A percentile compares a stretch with the other conserved stretches of the same genome.
Conservation (phyloP, 139 green algal species). For the Coelastrella sp. region DNA sequence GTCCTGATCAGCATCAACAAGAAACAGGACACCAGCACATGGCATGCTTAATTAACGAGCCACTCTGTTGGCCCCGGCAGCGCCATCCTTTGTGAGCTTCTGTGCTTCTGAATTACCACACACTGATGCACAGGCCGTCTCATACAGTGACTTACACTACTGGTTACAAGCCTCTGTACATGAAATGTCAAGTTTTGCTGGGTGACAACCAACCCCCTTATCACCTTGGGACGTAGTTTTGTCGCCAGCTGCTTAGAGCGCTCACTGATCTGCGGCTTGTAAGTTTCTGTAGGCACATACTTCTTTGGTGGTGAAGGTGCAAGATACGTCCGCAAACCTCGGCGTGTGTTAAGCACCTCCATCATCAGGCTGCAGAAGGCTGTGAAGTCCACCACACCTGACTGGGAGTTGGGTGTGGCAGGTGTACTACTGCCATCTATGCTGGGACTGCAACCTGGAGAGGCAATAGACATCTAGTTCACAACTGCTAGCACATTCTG, state of each 20-base stretch:
- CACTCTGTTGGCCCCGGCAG: too few species aligned
- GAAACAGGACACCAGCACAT: too few species aligned
- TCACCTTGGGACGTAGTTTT: constrained; percentile 56
- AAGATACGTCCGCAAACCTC: constrained; percentile 72
- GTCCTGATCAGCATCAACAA: too few species aligned
- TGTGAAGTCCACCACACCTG: constrained; percentile 37
- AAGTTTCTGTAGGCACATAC: constrained; percentile 65
- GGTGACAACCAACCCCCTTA: not conserved
- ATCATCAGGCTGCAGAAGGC: constrained; percentile 74
- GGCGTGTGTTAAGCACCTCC: constrained; percentile 57
- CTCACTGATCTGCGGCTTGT: constrained; percentile 71
- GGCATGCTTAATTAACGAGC: too few species aligned
- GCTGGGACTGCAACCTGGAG: not conserved
- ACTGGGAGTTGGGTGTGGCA: not conserved
- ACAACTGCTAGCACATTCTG: too few species aligned
- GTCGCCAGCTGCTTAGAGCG: constrained; percentile 66
- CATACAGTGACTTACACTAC: too few species aligned
- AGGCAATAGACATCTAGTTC: too few species aligned
- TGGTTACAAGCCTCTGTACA: too few species aligned
- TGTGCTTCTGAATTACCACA: not conserved
- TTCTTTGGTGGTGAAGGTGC: constrained; percentile 68
- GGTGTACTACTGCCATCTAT: too few species aligned
- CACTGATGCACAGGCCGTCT: too few species aligned
- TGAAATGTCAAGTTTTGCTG: too few species aligned
- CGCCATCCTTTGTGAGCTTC: not conserved